Percentiles rank a stretch among this genome's conserved stretches.
Conservation (phyloP, 2,329 filamentous ascomycete species). For the Allantophomopsis lycopodina region DNA sequence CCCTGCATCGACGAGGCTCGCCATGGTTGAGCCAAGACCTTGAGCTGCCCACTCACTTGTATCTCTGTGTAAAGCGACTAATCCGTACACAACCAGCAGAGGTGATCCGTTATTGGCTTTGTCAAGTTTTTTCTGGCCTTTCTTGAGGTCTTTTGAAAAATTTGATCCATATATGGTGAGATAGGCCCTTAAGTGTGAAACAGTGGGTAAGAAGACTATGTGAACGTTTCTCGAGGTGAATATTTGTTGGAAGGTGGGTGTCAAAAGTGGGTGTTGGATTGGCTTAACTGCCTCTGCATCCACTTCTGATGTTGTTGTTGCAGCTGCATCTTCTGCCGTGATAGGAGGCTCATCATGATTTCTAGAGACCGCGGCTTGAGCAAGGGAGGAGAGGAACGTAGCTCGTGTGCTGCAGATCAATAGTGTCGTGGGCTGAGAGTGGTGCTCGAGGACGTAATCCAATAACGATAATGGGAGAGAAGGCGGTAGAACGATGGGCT, state of each 20-base stretch:
- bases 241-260: slow-evolving; percentile 54
- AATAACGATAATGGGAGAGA: slow-evolving; percentile 48
- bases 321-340: slow-evolving; percentile 2
- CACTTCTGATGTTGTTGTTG: slow-evolving; percentile 1
- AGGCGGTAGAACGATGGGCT: slow-evolving; percentile 33
- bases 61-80: slow-evolving; percentile 49
- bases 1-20: slow-evolving; percentile 48
- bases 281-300: slow-evolving; percentile 5
- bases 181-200: slow-evolving; percentile 66
- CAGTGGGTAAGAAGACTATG: slow-evolving; percentile 59
- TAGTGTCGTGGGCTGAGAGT: slow-evolving; percentile 46
- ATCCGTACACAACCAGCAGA: slow-evolving; percentile 48
- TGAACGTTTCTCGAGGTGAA: slow-evolving; percentile 55
- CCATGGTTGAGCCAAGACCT: slow-evolving; percentile 49
- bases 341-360: too few species aligned
- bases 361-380: slow-evolving; percentile 26
- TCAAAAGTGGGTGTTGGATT: slow-evolving; percentile 30
- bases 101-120: slow-evolving; percentile 17
- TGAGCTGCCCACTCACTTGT: slow-evolving; percentile 67
- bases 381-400: slow-evolving; percentile 49
- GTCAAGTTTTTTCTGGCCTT: slow-evolving; percentile 4
- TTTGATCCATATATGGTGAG: slow-evolving; percentile 34
- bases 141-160: background rate
- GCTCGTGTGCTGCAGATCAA: slow-evolving; percentile 55
- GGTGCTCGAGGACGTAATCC: slow-evolving; percentile 42